These are phyloP conservation scores for Suillus tomentosus DNA, from an alignment of 768 basidiomycete genomes.

Conservation along the genomic window DNA sequence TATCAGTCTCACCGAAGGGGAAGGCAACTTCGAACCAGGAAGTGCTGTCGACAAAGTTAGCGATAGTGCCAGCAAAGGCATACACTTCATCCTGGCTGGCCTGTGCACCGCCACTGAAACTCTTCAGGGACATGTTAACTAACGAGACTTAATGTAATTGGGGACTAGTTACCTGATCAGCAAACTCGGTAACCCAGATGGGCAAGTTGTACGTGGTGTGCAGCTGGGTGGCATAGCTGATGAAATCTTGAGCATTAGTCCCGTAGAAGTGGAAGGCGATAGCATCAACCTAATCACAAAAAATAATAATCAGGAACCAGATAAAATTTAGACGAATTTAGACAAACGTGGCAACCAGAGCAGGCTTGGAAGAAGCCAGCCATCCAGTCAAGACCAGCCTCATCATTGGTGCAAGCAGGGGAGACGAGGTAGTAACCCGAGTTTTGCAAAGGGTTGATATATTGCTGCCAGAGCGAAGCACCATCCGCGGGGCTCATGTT, in stretches of 20 bases:
- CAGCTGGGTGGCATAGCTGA: constrained; percentile 49
- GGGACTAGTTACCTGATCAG: constrained; percentile 51
- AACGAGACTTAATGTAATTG: constrained; percentile 7
- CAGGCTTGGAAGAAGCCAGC: constrained; percentile 56
- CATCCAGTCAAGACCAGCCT: constrained; percentile 66
- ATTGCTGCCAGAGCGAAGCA: constrained; percentile 57
- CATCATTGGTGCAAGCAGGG: constrained; percentile 68
- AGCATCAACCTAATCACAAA: constrained; percentile 47
- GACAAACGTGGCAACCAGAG: constrained; percentile 53
- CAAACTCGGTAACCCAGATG: constrained; percentile 73
- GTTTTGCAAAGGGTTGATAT: constrained; percentile 58
- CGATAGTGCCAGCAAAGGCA: constrained; percentile 48
- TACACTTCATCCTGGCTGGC: constrained; percentile 43
- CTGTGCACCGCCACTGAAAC: constrained; percentile 53
- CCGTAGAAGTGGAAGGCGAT: constrained; percentile 75
- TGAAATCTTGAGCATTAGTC: constrained; percentile 46
- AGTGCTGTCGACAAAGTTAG: constrained; percentile 47
- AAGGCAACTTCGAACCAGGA: constrained; percentile 42
- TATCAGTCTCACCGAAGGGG: constrained; percentile 58
- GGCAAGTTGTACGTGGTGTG: constrained; percentile 44
- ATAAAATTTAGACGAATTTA: not conserved
- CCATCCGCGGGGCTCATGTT: constrained; percentile 55
- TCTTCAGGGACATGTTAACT: constrained; percentile 33
- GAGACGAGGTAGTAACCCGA: constrained; percentile 60
- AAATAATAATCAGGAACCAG: not conserved